Conservation (phyloP, 176 grass and related monocot genomes). For the Aegilops sharonensis region DNA sequence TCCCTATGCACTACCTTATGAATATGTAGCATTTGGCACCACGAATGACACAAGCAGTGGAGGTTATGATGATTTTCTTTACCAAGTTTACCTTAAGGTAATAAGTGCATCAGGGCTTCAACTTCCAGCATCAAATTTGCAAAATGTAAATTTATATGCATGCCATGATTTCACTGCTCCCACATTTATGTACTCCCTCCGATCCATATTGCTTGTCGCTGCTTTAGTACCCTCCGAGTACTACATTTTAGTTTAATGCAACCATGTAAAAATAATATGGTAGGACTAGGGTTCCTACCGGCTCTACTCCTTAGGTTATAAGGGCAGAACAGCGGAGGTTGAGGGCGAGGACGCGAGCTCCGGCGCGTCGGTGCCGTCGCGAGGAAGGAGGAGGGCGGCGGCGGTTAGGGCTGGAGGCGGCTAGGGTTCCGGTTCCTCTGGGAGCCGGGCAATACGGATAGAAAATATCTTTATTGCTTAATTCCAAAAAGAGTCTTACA, state of each 20-base stretch:
- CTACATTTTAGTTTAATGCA: background rate
- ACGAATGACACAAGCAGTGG: background rate
- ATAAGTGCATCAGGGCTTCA: background rate
- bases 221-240: background rate
- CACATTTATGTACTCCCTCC: background rate
- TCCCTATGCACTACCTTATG: slow-evolving; percentile 29
- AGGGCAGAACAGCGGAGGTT: too few relatives aligned
- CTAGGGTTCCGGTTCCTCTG: too few relatives aligned
- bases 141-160: background rate
- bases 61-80: slow-evolving; percentile 48
- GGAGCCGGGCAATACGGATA: too few relatives aligned
- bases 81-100: slow-evolving; percentile 48
- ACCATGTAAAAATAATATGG: background rate
- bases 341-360: too few relatives aligned
- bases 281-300: too few relatives aligned
- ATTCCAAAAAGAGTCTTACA: too few relatives aligned
- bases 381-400: too few relatives aligned
- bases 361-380: too few relatives aligned
- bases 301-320: too few relatives aligned
- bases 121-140: background rate
- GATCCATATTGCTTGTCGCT: too few relatives aligned
- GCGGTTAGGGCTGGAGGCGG: too few relatives aligned
- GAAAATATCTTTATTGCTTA: too few relatives aligned
- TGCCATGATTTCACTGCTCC: background rate
- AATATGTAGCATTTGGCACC: slow-evolving; percentile 5